phyloP scores from a whole-genome alignment of 768 basidiomycete species.

The Tulasnella calospora region DNA sequence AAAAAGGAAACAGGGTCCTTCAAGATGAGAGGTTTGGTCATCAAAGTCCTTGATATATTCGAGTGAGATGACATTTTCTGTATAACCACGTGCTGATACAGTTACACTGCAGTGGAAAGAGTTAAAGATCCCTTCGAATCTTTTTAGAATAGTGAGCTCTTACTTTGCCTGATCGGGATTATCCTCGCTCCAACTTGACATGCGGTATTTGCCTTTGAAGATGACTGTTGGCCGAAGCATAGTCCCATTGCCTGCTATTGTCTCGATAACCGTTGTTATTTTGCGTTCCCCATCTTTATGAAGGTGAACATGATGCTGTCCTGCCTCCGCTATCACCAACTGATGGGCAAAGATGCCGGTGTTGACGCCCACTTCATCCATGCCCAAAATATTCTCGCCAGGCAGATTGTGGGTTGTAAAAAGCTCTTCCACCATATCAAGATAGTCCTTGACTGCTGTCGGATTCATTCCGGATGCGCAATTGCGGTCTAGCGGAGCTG shows the following conservation, averaged over 20 bases:
- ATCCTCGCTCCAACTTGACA: neutral
- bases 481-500: slow-evolving; percentile 13
- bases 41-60: slow-evolving; percentile 44
- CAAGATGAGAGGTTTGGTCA: slow-evolving; percentile 39
- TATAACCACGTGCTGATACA: slow-evolving; percentile 35
- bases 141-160: neutral
- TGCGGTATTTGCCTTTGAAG: slow-evolving; percentile 26
- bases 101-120: neutral
- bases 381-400: slow-evolving; percentile 14
- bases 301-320: neutral
- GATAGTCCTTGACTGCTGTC: slow-evolving; percentile 14
- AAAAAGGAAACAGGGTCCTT: slow-evolving; percentile 37
- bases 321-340: slow-evolving; percentile 22
- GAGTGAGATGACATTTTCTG: slow-evolving; percentile 38
- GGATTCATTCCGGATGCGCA: neutral
- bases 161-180: slow-evolving; percentile 13
- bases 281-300: slow-evolving; percentile 10
- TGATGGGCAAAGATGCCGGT: neutral
- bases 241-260: slow-evolving; percentile 21
- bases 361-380: slow-evolving; percentile 25
- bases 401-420: neutral
- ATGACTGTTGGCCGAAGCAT: slow-evolving; percentile 19
- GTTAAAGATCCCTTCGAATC: slow-evolving; percentile 4
- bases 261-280: slow-evolving; percentile 25
- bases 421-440: neutral